These are phyloP conservation scores for Eremothecium cymbalariae DNA, from an alignment of 1,139 yeast genomes.

Conservation along the genomic window DNA sequence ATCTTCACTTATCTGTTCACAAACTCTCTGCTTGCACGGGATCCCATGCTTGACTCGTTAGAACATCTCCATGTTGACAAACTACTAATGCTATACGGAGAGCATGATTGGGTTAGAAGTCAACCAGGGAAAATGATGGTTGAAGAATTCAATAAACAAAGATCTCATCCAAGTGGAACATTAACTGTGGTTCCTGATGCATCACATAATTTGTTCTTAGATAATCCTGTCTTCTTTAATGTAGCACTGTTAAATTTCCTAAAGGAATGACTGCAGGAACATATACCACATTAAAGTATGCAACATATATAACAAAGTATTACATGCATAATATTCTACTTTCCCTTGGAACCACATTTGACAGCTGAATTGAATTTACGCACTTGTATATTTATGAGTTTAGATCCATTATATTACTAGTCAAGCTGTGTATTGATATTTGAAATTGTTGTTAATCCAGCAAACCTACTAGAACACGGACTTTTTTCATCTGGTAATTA, in stretches of 20 bases:
- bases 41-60: conserved; percentile 65
- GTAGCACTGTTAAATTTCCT: conserved; percentile 40
- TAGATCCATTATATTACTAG: not conserved
- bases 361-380: conserved; percentile 1
- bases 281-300: too few relatives aligned
- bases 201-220: conserved; percentile 76
- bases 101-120: conserved; percentile 79
- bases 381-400: not conserved
- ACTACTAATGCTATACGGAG: conserved; percentile 62
- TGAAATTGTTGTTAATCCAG: too few relatives aligned
- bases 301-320: too few relatives aligned
- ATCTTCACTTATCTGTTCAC: conserved; percentile 46
- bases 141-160: conserved; percentile 33
- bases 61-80: conserved; percentile 38
- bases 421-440: not conserved
- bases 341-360: too few relatives aligned
- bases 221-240: conserved; percentile 61
- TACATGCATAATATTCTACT: too few relatives aligned
- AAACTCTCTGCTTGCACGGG: conserved; percentile 48
- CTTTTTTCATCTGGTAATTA: too few relatives aligned
- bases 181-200: conserved; percentile 46
- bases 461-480: too few relatives aligned
- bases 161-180: conserved; percentile 29
- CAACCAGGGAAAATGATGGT: conserved; percentile 53
- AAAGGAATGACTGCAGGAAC: conserved; percentile 9